Conservation (phyloP, 1,139 yeast species). For the Nakaseomyces nivariensis region DNA sequence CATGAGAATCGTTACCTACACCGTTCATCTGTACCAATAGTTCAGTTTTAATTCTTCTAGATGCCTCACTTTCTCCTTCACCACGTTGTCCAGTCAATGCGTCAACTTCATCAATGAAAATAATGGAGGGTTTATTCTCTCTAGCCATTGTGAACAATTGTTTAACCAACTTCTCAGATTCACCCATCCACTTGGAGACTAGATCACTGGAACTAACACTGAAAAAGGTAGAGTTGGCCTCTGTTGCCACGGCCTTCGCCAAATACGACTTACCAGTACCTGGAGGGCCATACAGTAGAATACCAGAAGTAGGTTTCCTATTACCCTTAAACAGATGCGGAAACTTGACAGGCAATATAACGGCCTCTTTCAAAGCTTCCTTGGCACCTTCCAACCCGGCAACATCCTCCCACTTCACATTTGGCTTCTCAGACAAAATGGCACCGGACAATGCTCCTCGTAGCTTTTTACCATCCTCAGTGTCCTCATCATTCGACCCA, state of each 20-base stretch:
- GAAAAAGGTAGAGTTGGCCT: conserved; percentile 92
- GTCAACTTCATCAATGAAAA: conserved; percentile 95
- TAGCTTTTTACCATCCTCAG: conserved; percentile 75
- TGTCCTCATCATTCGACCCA: conserved; percentile 54
- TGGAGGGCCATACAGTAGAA: conserved; percentile 91
- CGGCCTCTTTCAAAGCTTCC: conserved; percentile 95
- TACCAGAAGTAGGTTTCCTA: conserved; percentile 88
- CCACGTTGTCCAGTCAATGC: conserved; percentile 98
- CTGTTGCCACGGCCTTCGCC: conserved; percentile 98
- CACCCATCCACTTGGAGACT: conserved; percentile 99
- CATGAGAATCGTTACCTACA: conserved; percentile 88
- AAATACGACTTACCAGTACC: conserved; percentile 97
- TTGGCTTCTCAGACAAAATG: conserved; percentile 83
- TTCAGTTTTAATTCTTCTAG: conserved; percentile 92
- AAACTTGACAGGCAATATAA: conserved; percentile 84
- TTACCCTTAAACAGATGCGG: conserved; percentile 93
- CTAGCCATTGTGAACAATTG: conserved; percentile 93
- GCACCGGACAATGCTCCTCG: conserved; percentile 91
- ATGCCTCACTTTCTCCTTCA: conserved; percentile 95
- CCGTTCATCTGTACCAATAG: conserved; percentile 97
- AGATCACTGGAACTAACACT: conserved; percentile 90
- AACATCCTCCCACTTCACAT: conserved; percentile 89
- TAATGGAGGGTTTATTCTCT: conserved; percentile 88
- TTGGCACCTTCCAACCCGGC: conserved; percentile 95
- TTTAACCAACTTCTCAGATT: conserved; percentile 87